Evolutionary conservation across 306 rosid genomes (phyloP).

Genomic region (Cotoneaster glaucophyllus): DNA sequence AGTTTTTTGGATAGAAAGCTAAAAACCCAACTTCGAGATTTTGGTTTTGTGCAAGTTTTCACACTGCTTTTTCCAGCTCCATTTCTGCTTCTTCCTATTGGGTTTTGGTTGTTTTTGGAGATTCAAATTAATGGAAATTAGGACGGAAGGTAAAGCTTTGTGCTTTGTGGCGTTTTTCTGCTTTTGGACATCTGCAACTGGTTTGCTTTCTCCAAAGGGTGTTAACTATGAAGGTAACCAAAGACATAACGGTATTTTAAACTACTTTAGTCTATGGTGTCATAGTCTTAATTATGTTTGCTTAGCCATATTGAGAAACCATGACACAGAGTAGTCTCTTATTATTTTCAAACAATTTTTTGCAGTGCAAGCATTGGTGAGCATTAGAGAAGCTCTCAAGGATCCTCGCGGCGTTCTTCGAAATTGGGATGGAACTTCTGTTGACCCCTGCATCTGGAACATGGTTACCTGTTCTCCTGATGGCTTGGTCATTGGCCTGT

Average conservation of each 20-base stretch:
- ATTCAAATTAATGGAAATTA: constrained; percentile 38
- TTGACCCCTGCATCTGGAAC: constrained; percentile 93
- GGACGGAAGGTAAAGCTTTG: constrained; percentile 23
- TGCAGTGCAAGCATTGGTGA: constrained; percentile 70
- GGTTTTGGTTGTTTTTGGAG: constrained; percentile 6
- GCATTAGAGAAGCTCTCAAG: constrained; percentile 36
- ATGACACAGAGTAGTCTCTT: neutral
- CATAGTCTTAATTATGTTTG: neutral
- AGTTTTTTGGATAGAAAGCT: neutral
- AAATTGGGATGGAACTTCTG: constrained; percentile 77
- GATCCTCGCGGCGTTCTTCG: constrained; percentile 59
- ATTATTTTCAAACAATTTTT: neutral
- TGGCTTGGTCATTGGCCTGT: constrained; percentile 58
- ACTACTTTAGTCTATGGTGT: neutral
- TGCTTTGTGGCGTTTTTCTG: constrained; percentile 36
- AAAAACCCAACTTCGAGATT: constrained; percentile 28
- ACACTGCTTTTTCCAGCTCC: constrained; percentile 31
- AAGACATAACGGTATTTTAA: neutral
- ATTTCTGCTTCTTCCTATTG: constrained; percentile 2
- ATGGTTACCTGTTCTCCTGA: constrained; percentile 79
- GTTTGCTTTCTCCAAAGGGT: constrained; percentile 69
- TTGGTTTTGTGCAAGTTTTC: constrained; percentile 33
- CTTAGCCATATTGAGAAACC: neutral
- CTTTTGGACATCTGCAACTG: constrained; percentile 41
- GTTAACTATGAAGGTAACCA: constrained; percentile 84